Base-by-base conservation (phyloP, 2,329 filamentous ascomycete genomes). In the Colletotrichum filicis region DNA sequence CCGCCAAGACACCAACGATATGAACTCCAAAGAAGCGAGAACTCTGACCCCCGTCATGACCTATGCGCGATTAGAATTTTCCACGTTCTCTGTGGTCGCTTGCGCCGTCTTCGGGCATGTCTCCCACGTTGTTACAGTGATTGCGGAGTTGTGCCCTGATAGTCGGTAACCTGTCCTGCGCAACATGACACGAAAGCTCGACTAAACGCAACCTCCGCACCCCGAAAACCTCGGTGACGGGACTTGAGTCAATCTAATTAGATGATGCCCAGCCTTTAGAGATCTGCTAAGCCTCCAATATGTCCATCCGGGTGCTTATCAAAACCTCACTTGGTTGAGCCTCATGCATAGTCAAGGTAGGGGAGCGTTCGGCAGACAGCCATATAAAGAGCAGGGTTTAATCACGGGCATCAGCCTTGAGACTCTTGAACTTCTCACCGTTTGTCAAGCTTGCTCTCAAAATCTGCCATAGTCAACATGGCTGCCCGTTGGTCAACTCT, bases 1-100 rank as follows among this genome's bases (percentile, higher is more conserved):
- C 22, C 37, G 66, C 66, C 70, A 73, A 73, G 66, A 55, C 66
- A 42, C 42, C 55, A 37, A 32, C 59, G 55, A 73, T 56, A 69
- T 64, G 59, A 56, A 32, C n/a, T 35, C 22, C 26, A 26, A 5
- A 24, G 42, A 59, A 22, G 22, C 66, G 26, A 24, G 59, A 56
- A 64, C 24, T 68, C 61, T 59, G 62, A 60, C 30, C 66, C 52
- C 24, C 19, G 58, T 16, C 19, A 30, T 55, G 42, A 46, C 55
- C 59, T 49, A 60, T n/a, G 70, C 70, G 55, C 42, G 59, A 73
- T 69, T 61, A 73, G 4, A 49, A 24, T 32, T 24, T 6, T 46
- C 32, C 26, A 26, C 19, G 24, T 56, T 55, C 26, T 42, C 42
- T 46, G 19, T 46, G 24, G 24, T 26, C 30, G 11, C 26, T 37